These are phyloP conservation scores for Sporobolus alterniflorus DNA, from an alignment of 202 grass and related monocot genomes.

Conservation along the genomic window DNA sequence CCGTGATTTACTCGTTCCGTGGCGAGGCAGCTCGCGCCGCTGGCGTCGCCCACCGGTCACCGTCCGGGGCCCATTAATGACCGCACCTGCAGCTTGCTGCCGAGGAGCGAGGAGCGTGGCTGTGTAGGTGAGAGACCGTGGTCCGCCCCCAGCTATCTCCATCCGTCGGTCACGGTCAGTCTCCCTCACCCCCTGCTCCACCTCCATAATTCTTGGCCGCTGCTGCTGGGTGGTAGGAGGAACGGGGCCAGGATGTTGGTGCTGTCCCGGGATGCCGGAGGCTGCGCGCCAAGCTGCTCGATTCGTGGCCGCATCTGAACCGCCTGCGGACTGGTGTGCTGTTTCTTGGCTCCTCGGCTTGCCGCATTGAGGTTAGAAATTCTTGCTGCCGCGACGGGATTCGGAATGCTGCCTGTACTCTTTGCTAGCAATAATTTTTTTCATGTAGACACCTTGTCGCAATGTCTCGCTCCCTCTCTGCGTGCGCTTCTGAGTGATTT, in stretches of 20 bases:
- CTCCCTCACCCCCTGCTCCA: slow-evolving; percentile 4
- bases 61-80: slow-evolving; percentile 27
- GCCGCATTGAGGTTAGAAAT: slow-evolving; percentile 24
- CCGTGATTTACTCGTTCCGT: background rate
- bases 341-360: background rate
- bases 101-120: background rate
- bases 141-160: background rate
- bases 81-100: background rate
- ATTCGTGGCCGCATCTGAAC: background rate
- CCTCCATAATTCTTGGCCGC: slow-evolving; percentile 16
- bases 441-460: background rate
- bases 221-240: background rate
- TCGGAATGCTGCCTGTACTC: background rate
- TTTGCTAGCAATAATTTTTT: background rate
- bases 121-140: background rate
- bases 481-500: background rate
- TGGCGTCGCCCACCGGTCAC: slow-evolving; percentile 10
- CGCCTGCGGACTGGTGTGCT: background rate
- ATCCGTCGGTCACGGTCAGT: background rate
- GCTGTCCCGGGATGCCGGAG: background rate
- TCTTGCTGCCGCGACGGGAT: background rate
- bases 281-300: background rate
- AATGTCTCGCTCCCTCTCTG: background rate
- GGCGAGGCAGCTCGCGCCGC: background rate
- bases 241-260: background rate